Evolutionary conservation across 371 early-diverging fungal genomes (phyloP).

Genomic region (Batrachochytrium dendrobatidis): DNA sequence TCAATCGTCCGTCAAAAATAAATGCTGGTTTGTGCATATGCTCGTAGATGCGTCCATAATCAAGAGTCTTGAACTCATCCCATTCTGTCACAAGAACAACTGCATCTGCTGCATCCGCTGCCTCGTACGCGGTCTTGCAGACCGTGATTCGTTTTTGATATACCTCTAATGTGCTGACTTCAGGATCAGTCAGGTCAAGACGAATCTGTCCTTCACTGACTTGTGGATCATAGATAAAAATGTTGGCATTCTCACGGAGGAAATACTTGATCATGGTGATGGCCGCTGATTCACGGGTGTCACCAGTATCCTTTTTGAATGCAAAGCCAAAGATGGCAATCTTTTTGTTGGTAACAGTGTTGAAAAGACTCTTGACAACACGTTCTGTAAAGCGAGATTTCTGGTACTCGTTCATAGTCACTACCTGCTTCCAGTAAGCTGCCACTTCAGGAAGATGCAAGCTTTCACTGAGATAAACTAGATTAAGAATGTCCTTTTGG

Average conservation of each 20-base stretch:
- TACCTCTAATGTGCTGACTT: constrained; percentile 44
- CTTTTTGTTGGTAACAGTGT: constrained; percentile 77
- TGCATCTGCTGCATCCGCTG: constrained; percentile 68
- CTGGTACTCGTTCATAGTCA: constrained; percentile 88
- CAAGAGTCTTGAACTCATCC: constrained; percentile 81
- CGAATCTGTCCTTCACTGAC: constrained; percentile 73
- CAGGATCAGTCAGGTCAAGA: constrained; percentile 70
- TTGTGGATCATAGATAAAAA: constrained; percentile 89
- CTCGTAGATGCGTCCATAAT: constrained; percentile 65
- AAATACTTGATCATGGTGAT: constrained; percentile 76
- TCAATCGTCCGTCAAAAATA: constrained; percentile 88
- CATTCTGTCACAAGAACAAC: constrained; percentile 85
- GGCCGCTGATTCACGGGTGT: constrained; percentile 91
- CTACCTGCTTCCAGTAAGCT: constrained; percentile 89
- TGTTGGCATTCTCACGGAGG: constrained; percentile 68
- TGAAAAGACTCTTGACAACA: constrained; percentile 61
- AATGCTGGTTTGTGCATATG: constrained; percentile 85
- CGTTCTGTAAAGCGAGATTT: constrained; percentile 77
- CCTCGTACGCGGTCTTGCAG: constrained; percentile 56
- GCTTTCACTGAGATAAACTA: constrained; percentile 78
- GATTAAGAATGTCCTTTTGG: constrained; percentile 91
- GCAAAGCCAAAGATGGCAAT: constrained; percentile 89
- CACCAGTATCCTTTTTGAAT: constrained; percentile 94
- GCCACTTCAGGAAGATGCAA: constrained; percentile 86
- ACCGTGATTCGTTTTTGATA: constrained; percentile 61